Evolutionary conservation across 805 yeast genomes (phyloP), one percentile per base, ranked within the genome.

Genomic region (Zygosaccharomyces rouxii): DNA sequence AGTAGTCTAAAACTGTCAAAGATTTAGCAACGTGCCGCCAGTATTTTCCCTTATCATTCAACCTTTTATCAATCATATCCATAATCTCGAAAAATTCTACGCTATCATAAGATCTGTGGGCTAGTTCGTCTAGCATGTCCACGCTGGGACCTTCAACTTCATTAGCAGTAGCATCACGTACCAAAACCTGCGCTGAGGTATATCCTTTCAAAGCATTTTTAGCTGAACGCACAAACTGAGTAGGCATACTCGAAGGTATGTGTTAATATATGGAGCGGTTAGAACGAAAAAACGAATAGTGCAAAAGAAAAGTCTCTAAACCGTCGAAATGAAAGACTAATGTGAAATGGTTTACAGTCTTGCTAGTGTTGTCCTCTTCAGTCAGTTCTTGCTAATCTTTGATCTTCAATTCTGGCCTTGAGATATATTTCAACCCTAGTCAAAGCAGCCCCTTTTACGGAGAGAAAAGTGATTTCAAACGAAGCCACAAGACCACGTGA

Each of bases 11-110:
- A 14, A 92, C 83, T 1, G 95, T 84, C 54, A 92, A 73, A 1
- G 95, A 83, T 67, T 90, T 92, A 54, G 95, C 89, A 46, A 90
- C 90, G 66, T 90, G 98, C 55, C 96, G 78, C 97, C 97, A 90
- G 70, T 90, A 86, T 66, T 89, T 90, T 50, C 97, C 97, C 73
- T 89, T 90, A 64, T 90, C 97, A 61, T 90, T 90, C 56, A 90
- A 72, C 54, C 98, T 78, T 57, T 88, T 80, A 69, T 90, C 97
- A 35, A 90, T 70, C 84, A 92, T 88, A 62, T 90, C 97, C 95
- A 90, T 86, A 39, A 89, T 81, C 63, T 89, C 95, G 60, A 89
- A 75, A 58, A 89, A 81, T 57, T 87, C 95, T 10, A 84, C 80
- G 55, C 72, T 72, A 48, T 81, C 84, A 63, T 77, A 83, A 1